A percentile compares a stretch with the other conserved stretches of the same genome.
Conservation (phyloP, 1,139 yeast species). For the Sugiyamaella xylanicola region DNA sequence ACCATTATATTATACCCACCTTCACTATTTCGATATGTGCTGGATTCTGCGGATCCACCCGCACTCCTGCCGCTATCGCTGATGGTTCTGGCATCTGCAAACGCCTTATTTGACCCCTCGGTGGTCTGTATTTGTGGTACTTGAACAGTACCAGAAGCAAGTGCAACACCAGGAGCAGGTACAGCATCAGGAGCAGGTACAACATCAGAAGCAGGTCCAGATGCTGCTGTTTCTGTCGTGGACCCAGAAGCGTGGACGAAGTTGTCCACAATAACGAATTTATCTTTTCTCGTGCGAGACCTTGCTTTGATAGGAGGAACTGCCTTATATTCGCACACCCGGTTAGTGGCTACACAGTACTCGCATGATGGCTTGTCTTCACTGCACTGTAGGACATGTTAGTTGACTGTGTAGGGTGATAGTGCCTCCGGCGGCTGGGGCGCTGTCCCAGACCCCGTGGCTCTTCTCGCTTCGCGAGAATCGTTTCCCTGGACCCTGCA, state of each 20-base stretch:
- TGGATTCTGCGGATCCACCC: too few species aligned
- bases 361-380: slow-evolving; percentile 20
- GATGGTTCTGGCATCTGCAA: too few species aligned
- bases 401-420: not conserved
- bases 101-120: too few species aligned
- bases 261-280: not conserved
- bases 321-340: slow-evolving; percentile 16
- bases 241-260: not conserved
- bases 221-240: not conserved
- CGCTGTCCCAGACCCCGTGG: slow-evolving; percentile 4
- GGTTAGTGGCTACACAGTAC: slow-evolving; percentile 15
- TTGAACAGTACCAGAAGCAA: too few species aligned
- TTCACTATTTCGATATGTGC: too few species aligned
- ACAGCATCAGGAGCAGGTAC: not conserved
- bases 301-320: slow-evolving; percentile 16
- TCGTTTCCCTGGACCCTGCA: not conserved
- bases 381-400: slow-evolving; percentile 5
- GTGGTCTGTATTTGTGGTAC: too few species aligned
- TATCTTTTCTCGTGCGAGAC: slow-evolving; percentile 2
- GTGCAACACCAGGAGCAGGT: not conserved
- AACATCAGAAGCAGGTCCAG: not conserved
- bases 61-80: too few species aligned
- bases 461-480: not conserved
- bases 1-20: too few species aligned
- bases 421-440: slow-evolving; percentile 8